Base-by-base conservation (phyloP, 768 basidiomycete species). In the Kwoniella dejecticola region DNA sequence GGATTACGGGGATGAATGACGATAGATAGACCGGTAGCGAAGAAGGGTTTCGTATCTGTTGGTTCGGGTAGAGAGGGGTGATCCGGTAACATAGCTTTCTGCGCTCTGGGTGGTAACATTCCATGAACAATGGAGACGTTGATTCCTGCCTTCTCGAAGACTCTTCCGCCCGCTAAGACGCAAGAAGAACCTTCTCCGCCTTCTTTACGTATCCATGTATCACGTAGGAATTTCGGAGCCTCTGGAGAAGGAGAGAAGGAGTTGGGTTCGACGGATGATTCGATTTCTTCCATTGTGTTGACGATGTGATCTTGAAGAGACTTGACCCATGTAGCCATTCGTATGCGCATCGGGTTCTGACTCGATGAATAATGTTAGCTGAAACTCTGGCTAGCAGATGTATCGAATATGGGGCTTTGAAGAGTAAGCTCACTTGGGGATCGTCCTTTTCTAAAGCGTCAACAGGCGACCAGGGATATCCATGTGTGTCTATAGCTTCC, bases 1-100 rank as follows among this genome's bases (percentile, higher is more conserved):
- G 95, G 96, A 80, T 93, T 96, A 54, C 87, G 84, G 0, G 95
- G 95, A 78, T 99, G 95, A 17, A 98, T 83, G 70, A 99, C 91
- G 72, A 98, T 84, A 68, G 89, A 91, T 71, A 98, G 82, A 0
- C 96, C 95, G 0, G 89, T 89, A 13, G 90, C 94, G 71, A 93
- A 94, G 83, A 92, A 99, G 0, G 94, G 95, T 13, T 96, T 82
- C 38, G 86, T 85, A 60, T 44, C 59, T 23, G 63, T 66, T 1
- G 66, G 44, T n/a, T 68, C 58, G 13, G 68, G 68, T 17, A 79
- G 33, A n/a, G 62, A 87, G 42, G 83, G 81, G 75, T 98, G 96
- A 79, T 98, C 90, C 33, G 91, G 89, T 52, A 90, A 84, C 96
- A 99, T 99, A 81, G 95, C 89, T 73, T 86, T 86, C 77, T 97